These are phyloP conservation scores for Monilinia polystroma DNA, from an alignment of 2,329 filamentous ascomycete species.

Conservation along the genomic window DNA sequence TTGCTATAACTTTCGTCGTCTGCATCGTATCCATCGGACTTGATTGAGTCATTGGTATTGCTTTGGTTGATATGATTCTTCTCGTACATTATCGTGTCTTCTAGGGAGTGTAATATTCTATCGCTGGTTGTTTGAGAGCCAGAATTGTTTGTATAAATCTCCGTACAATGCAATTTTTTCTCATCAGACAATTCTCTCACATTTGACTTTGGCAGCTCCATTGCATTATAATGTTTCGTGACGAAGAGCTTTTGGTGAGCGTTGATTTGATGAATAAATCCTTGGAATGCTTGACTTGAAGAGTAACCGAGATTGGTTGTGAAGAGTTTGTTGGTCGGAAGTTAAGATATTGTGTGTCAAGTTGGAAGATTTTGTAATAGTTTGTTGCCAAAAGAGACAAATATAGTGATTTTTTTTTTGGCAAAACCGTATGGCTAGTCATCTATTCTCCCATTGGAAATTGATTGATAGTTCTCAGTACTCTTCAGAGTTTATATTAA, in stretches of 20 bases:
- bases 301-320: not conserved
- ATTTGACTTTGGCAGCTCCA: not conserved
- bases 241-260: not conserved
- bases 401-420: not conserved
- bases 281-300: too few species aligned
- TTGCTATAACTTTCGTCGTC: not conserved
- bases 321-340: not conserved
- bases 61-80: not conserved
- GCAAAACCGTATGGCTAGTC: not conserved
- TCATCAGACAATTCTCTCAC: not conserved
- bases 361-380: not conserved
- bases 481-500: accelerated
- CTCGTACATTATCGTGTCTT: not conserved
- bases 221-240: not conserved
- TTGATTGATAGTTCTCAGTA: not conserved
- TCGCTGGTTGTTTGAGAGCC: not conserved
- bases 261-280: not conserved
- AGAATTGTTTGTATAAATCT: not conserved
- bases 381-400: too few species aligned
- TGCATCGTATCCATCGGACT: not conserved
- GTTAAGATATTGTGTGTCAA: not conserved
- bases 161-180: not conserved
- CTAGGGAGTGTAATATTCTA: not conserved
- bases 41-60: not conserved
- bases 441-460: not conserved